Conservation (phyloP, 2,329 filamentous ascomycete species). For the Trichoderma koningiopsis region DNA sequence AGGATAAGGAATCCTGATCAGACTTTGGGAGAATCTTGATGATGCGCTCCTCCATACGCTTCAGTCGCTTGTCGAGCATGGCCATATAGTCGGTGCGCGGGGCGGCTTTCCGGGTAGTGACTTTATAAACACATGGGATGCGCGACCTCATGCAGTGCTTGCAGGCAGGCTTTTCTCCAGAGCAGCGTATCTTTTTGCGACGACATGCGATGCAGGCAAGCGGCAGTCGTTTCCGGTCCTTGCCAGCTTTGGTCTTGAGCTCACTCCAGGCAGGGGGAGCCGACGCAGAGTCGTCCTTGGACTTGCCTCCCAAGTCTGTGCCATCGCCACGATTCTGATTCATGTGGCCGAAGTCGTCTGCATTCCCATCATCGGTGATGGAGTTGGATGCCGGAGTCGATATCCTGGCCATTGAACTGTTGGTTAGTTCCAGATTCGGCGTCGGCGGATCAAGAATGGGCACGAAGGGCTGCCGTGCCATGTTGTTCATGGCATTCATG, state of each 20-base stretch:
- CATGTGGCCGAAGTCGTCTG: slow-evolving; percentile 61
- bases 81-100: slow-evolving; percentile 98
- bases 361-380: slow-evolving; percentile 53
- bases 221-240: slow-evolving; percentile 89
- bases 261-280: slow-evolving; percentile 74
- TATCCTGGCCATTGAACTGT: slow-evolving; percentile 48
- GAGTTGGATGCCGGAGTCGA: slow-evolving; percentile 49
- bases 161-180: slow-evolving; percentile 95
- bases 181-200: slow-evolving; percentile 96
- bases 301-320: slow-evolving; percentile 55
- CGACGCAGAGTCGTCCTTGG: slow-evolving; percentile 61
- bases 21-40: slow-evolving; percentile 93
- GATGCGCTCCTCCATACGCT: slow-evolving; percentile 96
- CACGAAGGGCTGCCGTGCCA: slow-evolving; percentile 33
- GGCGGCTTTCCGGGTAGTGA: slow-evolving; percentile 89
- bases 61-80: slow-evolving; percentile 93
- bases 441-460: slow-evolving; percentile 32
- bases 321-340: slow-evolving; percentile 51
- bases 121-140: slow-evolving; percentile 96
- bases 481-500: slow-evolving; percentile 27
- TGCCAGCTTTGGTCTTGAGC: slow-evolving; percentile 88
- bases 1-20: slow-evolving; percentile 67
- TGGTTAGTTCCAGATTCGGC: slow-evolving; percentile 46
- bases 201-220: slow-evolving; percentile 94
- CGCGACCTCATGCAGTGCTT: slow-evolving; percentile 92